These are phyloP conservation scores for Diaporthe ilicicola DNA, from an alignment of 2,329 filamentous ascomycete genomes.

Conservation along the genomic window DNA sequence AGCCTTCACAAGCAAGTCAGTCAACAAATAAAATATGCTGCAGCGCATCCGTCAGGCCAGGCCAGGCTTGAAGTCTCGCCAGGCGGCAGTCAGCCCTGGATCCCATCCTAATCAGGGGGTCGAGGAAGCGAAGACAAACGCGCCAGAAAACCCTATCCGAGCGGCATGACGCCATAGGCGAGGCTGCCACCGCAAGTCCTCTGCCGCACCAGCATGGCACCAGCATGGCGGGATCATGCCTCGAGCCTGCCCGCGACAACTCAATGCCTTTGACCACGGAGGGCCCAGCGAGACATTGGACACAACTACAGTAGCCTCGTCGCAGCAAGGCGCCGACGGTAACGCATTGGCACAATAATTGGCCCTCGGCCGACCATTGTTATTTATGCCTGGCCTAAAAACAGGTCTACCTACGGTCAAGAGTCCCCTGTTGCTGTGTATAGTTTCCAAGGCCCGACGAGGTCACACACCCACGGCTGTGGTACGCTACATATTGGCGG, in stretches of 20 bases:
- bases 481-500: background rate
- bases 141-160: slow-evolving; percentile 12
- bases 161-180: slow-evolving; percentile 17
- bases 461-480: background rate
- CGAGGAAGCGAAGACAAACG: background rate
- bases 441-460: slow-evolving; percentile 11
- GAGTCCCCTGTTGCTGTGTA: background rate
- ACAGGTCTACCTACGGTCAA: background rate
- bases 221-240: slow-evolving; percentile 16
- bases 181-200: slow-evolving; percentile 10
- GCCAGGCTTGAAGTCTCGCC: background rate
- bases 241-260: slow-evolving; percentile 7
- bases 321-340: too few species aligned
- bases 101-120: background rate
- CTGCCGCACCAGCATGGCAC: slow-evolving; percentile 17
- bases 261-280: slow-evolving; percentile 11
- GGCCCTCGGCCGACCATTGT: background rate
- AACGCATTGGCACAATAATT: background rate
- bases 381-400: background rate
- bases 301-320: too few species aligned
- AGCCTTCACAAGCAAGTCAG: too few species aligned
- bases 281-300: too few species aligned
- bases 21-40: background rate
- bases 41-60: too few species aligned
- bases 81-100: slow-evolving; percentile 6